Percentiles rank a stretch among this genome's conserved stretches.
phyloP scores from a whole-genome alignment of 2,329 filamentous ascomycete genomes.

The Sporothrix humicola region DNA sequence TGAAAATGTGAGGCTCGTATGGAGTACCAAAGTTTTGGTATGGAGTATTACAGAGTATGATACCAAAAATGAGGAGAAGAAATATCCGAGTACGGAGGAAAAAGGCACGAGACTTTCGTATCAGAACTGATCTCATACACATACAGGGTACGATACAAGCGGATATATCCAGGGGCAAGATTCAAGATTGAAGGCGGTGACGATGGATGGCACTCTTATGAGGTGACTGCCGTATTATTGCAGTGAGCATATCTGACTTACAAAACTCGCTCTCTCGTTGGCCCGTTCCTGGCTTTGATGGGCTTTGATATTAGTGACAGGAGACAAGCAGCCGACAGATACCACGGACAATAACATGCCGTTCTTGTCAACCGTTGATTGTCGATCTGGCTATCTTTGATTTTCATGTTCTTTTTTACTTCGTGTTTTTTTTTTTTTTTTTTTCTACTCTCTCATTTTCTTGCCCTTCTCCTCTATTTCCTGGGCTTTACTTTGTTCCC shows the following conservation, averaged over 20 bases:
- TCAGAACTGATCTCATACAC: not conserved
- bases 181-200: not conserved
- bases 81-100: not conserved
- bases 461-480: not conserved
- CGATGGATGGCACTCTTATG: too few relatives aligned
- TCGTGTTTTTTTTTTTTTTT: not conserved
- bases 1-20: not conserved
- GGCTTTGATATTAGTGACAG: not conserved
- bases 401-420: too few relatives aligned
- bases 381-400: slow-evolving; percentile 1
- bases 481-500: slow-evolving; percentile 17
- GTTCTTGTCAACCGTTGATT: not conserved
- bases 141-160: not conserved
- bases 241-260: too few relatives aligned
- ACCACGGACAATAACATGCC: not conserved
- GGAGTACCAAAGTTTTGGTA: not conserved
- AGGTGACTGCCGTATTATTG: too few relatives aligned
- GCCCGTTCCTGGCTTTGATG: not conserved
- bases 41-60: too few relatives aligned
- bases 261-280: not conserved
- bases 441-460: not conserved
- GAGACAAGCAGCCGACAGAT: not conserved
- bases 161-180: not conserved
- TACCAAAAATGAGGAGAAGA: not conserved
- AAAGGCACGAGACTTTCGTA: too few relatives aligned